Conservation (phyloP, 2,329 filamentous ascomycete species). For the Cercospora sp. region DNA sequence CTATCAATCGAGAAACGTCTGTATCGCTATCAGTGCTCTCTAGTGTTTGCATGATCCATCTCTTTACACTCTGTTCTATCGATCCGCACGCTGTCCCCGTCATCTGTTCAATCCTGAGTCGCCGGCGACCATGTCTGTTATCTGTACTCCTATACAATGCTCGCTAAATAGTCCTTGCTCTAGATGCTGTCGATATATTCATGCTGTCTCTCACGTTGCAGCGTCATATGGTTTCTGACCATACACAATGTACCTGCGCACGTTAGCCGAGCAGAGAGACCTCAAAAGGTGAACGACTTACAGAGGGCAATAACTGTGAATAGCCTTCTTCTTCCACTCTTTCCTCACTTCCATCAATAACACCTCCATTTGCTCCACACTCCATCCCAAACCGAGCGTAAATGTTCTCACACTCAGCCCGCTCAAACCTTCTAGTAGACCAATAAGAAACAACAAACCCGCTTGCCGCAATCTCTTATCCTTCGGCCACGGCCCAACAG, state of each 20-base stretch:
- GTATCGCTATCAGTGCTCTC: background rate
- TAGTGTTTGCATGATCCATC: background rate
- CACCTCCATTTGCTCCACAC: constrained; percentile 33
- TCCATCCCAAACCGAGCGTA: constrained; percentile 34
- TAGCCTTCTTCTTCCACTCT: constrained; percentile 30
- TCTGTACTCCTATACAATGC: constrained; percentile 8
- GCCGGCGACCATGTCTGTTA: background rate
- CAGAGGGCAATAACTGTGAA: constrained; percentile 35
- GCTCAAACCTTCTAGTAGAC: constrained; percentile 31
- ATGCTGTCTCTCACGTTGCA: background rate
- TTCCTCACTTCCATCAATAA: constrained; percentile 31
- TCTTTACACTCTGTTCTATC: background rate
- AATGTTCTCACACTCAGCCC: constrained; percentile 33
- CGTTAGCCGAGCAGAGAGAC: constrained; percentile 1
- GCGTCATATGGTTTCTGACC: constrained; percentile 32
- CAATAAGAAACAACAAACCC: constrained; percentile 31
- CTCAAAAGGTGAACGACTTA: constrained; percentile 12
- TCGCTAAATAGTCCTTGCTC: constrained; percentile 17
- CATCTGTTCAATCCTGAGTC: background rate
- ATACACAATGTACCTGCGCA: constrained; percentile 32
- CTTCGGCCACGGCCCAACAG: constrained; percentile 34
- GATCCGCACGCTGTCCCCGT: background rate
- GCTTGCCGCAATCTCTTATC: constrained; percentile 31
- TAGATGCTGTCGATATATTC: background rate
- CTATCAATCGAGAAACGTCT: background rate